phyloP scores from a whole-genome alignment of 306 rosid genomes.

The Abrus precatorius region DNA sequence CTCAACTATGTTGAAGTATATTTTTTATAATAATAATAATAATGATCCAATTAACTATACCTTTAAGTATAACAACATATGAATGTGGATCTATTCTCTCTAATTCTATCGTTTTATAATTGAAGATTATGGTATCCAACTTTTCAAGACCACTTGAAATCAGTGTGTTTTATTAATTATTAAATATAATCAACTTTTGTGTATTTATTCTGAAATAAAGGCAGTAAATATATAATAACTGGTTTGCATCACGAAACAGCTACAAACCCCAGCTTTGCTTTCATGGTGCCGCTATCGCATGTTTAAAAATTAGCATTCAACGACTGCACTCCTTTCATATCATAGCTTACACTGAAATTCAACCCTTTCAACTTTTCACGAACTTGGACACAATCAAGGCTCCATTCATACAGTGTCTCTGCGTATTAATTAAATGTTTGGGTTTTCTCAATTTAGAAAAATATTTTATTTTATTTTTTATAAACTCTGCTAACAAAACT shows the following conservation, averaged over 20 bases:
- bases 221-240: background rate
- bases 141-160: background rate
- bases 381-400: constrained; percentile 45
- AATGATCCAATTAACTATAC: no score
- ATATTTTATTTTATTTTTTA: no score
- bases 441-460: no score
- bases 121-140: background rate
- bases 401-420: background rate
- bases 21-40: no score
- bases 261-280: background rate
- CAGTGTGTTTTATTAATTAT: background rate
- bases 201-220: background rate
- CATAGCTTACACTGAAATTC: constrained; percentile 12
- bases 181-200: background rate
- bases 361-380: constrained; percentile 42
- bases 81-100: background rate
- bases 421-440: background rate
- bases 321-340: background rate
- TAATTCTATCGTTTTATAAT: background rate
- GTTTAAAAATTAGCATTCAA: background rate
- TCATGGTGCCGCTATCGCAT: background rate
- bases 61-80: background rate
- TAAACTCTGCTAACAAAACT: no score
- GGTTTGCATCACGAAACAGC: background rate
- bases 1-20: no score